phyloP scores from a whole-genome alignment of 176 grass and related monocot genomes.

The Triticum turgidum region DNA sequence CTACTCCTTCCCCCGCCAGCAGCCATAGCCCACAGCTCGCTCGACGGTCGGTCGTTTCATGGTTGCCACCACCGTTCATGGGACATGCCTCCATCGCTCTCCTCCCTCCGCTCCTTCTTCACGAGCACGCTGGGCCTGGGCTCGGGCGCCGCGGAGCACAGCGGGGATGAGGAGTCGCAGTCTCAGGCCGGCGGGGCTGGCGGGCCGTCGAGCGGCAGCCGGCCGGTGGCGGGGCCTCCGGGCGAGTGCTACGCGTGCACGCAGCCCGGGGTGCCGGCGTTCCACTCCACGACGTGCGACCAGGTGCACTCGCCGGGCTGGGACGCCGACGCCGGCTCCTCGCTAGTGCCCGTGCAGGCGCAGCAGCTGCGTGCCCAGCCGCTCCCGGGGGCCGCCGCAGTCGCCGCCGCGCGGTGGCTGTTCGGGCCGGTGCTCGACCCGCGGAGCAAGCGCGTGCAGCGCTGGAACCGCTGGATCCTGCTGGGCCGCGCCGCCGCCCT shows the following conservation, averaged over 20 bases:
- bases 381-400: background rate
- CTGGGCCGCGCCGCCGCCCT: conserved; percentile 69
- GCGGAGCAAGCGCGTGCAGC: conserved; percentile 74
- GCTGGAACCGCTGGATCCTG: conserved; percentile 83
- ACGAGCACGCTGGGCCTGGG: conserved; percentile 11
- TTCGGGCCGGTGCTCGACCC: conserved; percentile 80
- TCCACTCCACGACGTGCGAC: conserved; percentile 97
- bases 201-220: background rate
- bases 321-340: conserved; percentile 90
- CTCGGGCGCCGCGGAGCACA: background rate
- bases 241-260: conserved; percentile 97
- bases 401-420: conserved; percentile 50
- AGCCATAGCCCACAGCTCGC: background rate
- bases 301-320: conserved; percentile 76
- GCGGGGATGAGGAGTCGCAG: conserved; percentile 40
- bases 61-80: conserved; percentile 6
- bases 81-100: conserved; percentile 32
- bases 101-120: conserved; percentile 34
- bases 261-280: conserved; percentile 78
- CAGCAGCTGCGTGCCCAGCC: background rate
- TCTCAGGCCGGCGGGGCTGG: background rate
- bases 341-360: conserved; percentile 78
- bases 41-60: background rate
- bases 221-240: background rate
- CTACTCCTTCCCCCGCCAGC: background rate